Conservation (phyloP, 495 filamentous ascomycete genomes). For the Cladorrhinum samala region DNA sequence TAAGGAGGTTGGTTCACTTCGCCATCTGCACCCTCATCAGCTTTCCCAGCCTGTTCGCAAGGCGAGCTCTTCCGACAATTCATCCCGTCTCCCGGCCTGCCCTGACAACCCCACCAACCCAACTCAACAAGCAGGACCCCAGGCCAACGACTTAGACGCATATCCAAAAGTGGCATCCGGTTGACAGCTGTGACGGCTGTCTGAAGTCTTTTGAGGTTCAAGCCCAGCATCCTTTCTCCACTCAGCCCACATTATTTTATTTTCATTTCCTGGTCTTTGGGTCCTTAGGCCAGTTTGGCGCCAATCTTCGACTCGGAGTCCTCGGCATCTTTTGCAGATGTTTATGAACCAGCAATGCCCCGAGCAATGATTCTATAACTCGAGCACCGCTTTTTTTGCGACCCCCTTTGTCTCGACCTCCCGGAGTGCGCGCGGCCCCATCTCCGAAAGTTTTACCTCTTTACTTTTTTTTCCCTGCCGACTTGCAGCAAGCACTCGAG, state of each 20-base stretch:
- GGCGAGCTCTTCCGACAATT: conserved; percentile 21
- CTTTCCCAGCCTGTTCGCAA: conserved; percentile 19
- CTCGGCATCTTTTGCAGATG: conserved; percentile 21
- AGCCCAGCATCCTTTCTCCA: conserved; percentile 23
- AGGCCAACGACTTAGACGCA: not conserved
- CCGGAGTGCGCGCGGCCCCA: conserved; percentile 10
- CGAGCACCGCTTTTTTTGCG: conserved; percentile 13
- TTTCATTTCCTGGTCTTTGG: conserved; percentile 17
- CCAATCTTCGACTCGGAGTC: conserved; percentile 20
- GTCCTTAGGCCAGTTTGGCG: not conserved
- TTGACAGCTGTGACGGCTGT: not conserved
- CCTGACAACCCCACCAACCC: conserved; percentile 4
- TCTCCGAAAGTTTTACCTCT: conserved; percentile 3
- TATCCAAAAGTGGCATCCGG: not conserved
- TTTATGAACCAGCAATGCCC: conserved; percentile 17
- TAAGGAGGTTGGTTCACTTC: too few species aligned
- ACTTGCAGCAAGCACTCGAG: conserved; percentile 12
- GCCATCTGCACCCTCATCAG: conserved; percentile 5
- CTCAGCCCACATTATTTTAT: conserved; percentile 31
- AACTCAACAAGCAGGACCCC: not conserved
- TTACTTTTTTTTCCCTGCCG: conserved; percentile 8
- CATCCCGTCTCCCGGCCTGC: conserved; percentile 15
- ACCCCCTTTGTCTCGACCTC: conserved; percentile 20
- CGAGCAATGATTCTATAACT: conserved; percentile 26
- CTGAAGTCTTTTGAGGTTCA: conserved; percentile 4